phyloP scores from a whole-genome alignment of 2,329 filamentous ascomycete species.

The Cadophora gregata region DNA sequence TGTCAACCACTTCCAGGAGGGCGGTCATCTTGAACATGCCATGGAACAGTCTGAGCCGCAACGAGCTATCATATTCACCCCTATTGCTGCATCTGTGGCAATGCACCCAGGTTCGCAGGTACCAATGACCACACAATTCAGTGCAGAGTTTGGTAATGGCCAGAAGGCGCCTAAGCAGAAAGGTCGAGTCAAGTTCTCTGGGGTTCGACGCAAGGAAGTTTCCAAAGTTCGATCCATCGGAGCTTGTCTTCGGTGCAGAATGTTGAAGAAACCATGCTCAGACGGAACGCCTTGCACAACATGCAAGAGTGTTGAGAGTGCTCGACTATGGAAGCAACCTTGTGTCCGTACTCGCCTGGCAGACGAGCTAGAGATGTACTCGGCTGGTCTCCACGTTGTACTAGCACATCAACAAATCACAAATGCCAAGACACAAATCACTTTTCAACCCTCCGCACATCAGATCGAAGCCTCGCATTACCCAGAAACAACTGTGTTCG shows the following conservation, averaged over 20 bases:
- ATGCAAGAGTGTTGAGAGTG: slow-evolving; percentile 66
- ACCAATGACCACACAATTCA: slow-evolving; percentile 42
- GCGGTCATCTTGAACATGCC: slow-evolving; percentile 14
- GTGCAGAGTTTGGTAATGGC: slow-evolving; percentile 44
- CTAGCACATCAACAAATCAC: slow-evolving; percentile 66
- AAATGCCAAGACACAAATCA: slow-evolving; percentile 56
- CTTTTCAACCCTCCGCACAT: slow-evolving; percentile 52
- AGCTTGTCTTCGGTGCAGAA: slow-evolving; percentile 69
- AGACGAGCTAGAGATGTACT: slow-evolving; percentile 67
- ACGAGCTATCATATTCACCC: slow-evolving; percentile 30
- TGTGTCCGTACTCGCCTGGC: slow-evolving; percentile 68
- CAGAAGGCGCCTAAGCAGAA: slow-evolving; percentile 47
- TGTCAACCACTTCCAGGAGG: slow-evolving; percentile 16
- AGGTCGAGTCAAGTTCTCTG: slow-evolving; percentile 62
- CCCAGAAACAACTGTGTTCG: slow-evolving; percentile 50
- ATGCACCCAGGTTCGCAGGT: slow-evolving; percentile 30
- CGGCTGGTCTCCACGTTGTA: slow-evolving; percentile 67
- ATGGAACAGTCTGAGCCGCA: slow-evolving; percentile 28
- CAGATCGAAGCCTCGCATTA: slow-evolving; percentile 65
- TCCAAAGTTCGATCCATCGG: slow-evolving; percentile 69
- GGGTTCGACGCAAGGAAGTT: slow-evolving; percentile 66
- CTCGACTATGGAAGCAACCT: slow-evolving; percentile 68
- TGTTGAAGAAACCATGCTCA: slow-evolving; percentile 71
- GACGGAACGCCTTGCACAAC: slow-evolving; percentile 67
- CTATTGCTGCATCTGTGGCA: slow-evolving; percentile 28